Base-by-base conservation (phyloP, 306 rosid species). In the Cercis canadensis region DNA sequence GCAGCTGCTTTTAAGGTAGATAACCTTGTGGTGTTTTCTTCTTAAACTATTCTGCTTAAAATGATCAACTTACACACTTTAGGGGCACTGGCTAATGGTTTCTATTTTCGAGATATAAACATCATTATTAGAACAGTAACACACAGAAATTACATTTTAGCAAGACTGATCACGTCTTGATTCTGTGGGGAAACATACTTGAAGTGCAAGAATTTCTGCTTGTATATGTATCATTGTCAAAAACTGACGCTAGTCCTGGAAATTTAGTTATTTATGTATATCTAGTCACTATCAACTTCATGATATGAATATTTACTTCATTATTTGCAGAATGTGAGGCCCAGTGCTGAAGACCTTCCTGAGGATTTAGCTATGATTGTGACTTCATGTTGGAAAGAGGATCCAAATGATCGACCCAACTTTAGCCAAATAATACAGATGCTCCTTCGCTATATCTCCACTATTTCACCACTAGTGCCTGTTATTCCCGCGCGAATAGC, bases 1-100 rank as follows among this genome's bases (percentile, higher is more conserved):
- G 98, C 97, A 37, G 98, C 97, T 47, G 98, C 97, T 49, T 92
- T 92, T 66, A 92, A 92, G 98, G 98, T 90, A 85, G 9, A 53
- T 41, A 11, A 57, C 57, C n/a, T 55, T 73, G 33, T 47, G 36
- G 15, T 50, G 10, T 43, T 37, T 37, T 24, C 43, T 37, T 8
- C 39, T 5, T 37, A 37, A 37, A 6, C 1, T 37, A 37, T 37
- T 37, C 43, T 43, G 51, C 32, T 57, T 64, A 29, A 24, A 44
- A 6, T 34, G 61, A 24, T 69, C 45, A 61, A 68, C 36, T 60
- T 67, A 50, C 47, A n/a, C 18, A 34, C 29, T 24, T 24, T 24
- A 24, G n/a, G n/a, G n/a, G n/a, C n/a, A n/a, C n/a, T n/a, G n/a
- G n/a, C n/a, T n/a, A n/a, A n/a, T n/a, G n/a, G 57, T 73, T 21